These are phyloP conservation scores for Crithidia fasciculata DNA, from an alignment of 208 protist species.

Conservation along the genomic window DNA sequence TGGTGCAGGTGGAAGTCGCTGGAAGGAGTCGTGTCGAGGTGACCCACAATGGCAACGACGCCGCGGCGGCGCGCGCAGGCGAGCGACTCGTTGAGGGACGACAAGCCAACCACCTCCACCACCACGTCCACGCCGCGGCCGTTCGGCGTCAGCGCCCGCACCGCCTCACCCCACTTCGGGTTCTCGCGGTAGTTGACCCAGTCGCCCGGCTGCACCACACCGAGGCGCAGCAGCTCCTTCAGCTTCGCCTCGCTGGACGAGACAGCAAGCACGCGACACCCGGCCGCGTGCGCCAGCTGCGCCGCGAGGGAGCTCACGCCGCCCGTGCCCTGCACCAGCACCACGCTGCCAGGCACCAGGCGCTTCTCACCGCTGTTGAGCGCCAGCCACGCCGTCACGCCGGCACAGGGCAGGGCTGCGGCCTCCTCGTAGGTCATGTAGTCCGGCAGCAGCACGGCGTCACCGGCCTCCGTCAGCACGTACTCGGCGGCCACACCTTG, in stretches of 20 bases:
- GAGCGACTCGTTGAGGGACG: conserved; percentile 34
- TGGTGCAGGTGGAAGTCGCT: conserved; percentile 18
- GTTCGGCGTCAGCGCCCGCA: conserved; percentile 24
- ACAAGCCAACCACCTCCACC: conserved; percentile 35
- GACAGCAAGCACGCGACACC: conserved; percentile 37
- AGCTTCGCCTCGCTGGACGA: conserved; percentile 36
- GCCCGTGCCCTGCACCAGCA: conserved; percentile 44
- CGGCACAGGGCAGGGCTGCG: conserved; percentile 35
- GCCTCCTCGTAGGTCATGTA: conserved; percentile 41
- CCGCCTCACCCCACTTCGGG: conserved; percentile 35
- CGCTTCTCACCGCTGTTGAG: conserved; percentile 30
- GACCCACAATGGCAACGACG: conserved; percentile 15
- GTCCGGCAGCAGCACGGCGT: conserved; percentile 21
- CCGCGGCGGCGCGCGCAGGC: conserved; percentile 27
- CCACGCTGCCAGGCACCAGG: conserved; percentile 34
- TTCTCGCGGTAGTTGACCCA: conserved; percentile 41
- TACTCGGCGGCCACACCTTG: conserved; percentile 37
- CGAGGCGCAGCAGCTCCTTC: conserved; percentile 25
- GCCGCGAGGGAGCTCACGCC: conserved; percentile 43
- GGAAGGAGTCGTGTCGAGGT: conserved; percentile 1
- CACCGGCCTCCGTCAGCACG: conserved; percentile 23
- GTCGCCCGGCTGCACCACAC: conserved; percentile 27
- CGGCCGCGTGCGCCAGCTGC: conserved; percentile 34
- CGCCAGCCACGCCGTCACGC: conserved; percentile 38
- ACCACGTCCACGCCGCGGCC: conserved; percentile 37